Conservation (phyloP, 768 basidiomycete species). For the Naganishia vishniacii region DNA sequence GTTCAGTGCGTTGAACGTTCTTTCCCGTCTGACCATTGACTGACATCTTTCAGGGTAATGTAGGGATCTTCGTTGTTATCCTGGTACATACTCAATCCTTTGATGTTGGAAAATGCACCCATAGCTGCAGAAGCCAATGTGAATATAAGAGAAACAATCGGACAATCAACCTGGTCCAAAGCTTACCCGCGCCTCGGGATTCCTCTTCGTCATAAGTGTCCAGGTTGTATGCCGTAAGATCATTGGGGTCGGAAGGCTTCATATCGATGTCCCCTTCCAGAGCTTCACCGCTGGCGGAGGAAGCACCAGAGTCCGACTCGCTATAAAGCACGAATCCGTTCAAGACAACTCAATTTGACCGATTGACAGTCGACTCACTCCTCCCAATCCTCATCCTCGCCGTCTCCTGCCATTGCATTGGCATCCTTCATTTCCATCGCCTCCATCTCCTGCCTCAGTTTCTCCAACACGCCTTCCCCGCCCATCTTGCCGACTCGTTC, state of each 20-base stretch:
- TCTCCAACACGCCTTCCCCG: constrained; percentile 79
- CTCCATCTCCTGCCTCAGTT: constrained; percentile 72
- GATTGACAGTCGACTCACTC: constrained; percentile 61
- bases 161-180: not conserved
- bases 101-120: constrained; percentile 88
- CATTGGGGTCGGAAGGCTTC: constrained; percentile 54
- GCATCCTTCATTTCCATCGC: constrained; percentile 66
- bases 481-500: constrained; percentile 83
- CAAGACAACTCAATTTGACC: not conserved
- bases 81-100: constrained; percentile 84
- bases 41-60: constrained; percentile 86
- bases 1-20: not conserved
- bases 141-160: not conserved
- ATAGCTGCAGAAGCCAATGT: constrained; percentile 38
- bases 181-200: constrained; percentile 48
- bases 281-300: constrained; percentile 54
- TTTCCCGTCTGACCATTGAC: not conserved
- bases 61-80: constrained; percentile 93
- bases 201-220: constrained; percentile 87
- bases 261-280: constrained; percentile 49
- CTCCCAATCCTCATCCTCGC: constrained; percentile 68
- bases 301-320: constrained; percentile 42
- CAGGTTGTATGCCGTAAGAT: constrained; percentile 78
- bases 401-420: constrained; percentile 63
- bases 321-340: constrained; percentile 23